Evolutionary conservation across 441 rosid species (phyloP).

Genomic region (Corymbia citriodora): DNA sequence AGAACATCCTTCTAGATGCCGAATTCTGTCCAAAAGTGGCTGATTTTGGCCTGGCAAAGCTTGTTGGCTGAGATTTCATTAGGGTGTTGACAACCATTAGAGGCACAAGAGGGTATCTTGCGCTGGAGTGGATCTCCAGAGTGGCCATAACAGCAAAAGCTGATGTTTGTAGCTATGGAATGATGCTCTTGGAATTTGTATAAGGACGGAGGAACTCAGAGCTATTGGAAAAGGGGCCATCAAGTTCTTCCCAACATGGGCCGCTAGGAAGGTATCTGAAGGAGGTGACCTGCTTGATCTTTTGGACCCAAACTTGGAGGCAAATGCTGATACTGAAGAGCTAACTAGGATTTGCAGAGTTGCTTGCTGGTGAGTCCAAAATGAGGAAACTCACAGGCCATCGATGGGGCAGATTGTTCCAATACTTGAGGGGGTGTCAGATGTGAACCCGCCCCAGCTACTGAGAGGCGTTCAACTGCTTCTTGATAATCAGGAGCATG

Average conservation of each 20-base stretch:
- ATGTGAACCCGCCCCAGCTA: background rate
- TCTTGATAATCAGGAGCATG: background rate
- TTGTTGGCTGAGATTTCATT: background rate
- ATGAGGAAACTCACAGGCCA: background rate
- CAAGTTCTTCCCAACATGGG: background rate
- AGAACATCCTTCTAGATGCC: too few species aligned
- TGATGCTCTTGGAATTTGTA: slow-evolving; percentile 4
- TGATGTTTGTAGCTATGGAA: slow-evolving; percentile 3
- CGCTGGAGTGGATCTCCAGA: background rate
- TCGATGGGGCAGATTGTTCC: slow-evolving; percentile 1
- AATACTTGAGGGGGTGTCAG: background rate
- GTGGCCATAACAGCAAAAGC: slow-evolving; percentile 4
- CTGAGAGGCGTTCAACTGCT: background rate
- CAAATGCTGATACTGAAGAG: background rate
- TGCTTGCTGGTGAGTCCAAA: slow-evolving; percentile 2
- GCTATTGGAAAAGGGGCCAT: background rate
- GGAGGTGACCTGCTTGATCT: background rate
- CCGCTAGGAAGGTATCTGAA: background rate
- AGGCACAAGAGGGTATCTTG: slow-evolving; percentile 4
- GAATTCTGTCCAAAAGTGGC: too few species aligned
- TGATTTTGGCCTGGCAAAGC: too few species aligned
- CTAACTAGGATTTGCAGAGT: background rate
- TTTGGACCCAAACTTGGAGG: background rate
- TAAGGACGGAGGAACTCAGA: background rate
- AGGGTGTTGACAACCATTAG: background rate